Evolutionary conservation across 352 stramenopile species (phyloP).

Genomic region (Achlya hypogyna): DNA sequence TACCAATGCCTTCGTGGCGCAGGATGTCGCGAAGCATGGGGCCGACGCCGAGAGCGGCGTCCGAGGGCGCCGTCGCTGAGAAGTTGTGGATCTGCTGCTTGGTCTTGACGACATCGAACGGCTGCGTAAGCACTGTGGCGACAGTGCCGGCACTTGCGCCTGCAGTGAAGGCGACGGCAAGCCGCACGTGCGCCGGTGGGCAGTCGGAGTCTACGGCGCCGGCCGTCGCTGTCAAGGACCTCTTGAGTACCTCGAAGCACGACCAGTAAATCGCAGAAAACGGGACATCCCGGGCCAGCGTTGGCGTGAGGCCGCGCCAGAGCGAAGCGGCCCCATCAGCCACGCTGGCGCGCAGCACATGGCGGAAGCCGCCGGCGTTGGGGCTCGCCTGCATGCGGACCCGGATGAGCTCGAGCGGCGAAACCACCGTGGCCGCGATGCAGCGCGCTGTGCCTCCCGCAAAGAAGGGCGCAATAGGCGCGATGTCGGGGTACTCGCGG

Average conservation of each 20-base stretch:
- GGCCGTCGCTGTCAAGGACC: slow-evolving; percentile 26
- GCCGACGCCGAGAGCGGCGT: slow-evolving; percentile 22
- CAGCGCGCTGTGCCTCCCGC: slow-evolving; percentile 43
- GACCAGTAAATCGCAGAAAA: slow-evolving; percentile 93
- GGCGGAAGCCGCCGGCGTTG: slow-evolving; percentile 40
- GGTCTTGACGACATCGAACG: slow-evolving; percentile 95
- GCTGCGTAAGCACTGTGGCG: slow-evolving; percentile 86
- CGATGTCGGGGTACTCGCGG: slow-evolving; percentile 31
- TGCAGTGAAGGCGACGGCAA: slow-evolving; percentile 71
- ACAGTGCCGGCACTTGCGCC: slow-evolving; percentile 73
- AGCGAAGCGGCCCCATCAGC: slow-evolving; percentile 34
- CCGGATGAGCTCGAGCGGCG: slow-evolving; percentile 78
- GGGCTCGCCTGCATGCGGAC: slow-evolving; percentile 75
- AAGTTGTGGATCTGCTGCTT: slow-evolving; percentile 60
- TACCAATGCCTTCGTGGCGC: slow-evolving; percentile 27
- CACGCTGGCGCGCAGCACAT: slow-evolving; percentile 33
- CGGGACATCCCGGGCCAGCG: slow-evolving; percentile 89
- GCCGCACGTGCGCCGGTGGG: slow-evolving; percentile 22
- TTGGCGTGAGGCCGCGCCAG: slow-evolving; percentile 77
- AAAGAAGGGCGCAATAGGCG: slow-evolving; percentile 32
- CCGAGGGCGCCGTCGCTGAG: slow-evolving; percentile 22
- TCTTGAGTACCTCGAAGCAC: slow-evolving; percentile 81
- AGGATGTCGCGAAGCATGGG: slow-evolving; percentile 47
- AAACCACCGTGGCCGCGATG: slow-evolving; percentile 58
- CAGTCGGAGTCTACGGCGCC: slow-evolving; percentile 20